Evolutionary conservation across 805 yeast species (phyloP).

Genomic region (Barnettozyma sucrosica): DNA sequence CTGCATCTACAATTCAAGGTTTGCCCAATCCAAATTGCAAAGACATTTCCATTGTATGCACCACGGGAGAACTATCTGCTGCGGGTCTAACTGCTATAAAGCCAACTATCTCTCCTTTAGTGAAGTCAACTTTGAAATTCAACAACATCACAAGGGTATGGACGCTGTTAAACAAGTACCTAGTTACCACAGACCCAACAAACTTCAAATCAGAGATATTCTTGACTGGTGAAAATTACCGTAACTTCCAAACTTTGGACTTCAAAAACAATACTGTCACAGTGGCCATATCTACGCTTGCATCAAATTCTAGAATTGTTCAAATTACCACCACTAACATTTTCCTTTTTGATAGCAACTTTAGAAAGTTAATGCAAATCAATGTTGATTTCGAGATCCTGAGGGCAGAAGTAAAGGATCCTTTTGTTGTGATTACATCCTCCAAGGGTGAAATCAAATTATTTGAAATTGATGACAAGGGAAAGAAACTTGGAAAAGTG

Average conservation of each 20-base stretch:
- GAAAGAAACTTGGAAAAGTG: conserved; percentile 31
- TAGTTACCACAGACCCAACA: conserved; percentile 65
- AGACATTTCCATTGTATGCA: conserved; percentile 62
- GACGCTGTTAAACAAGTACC: conserved; percentile 58
- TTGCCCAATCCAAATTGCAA: conserved; percentile 60
- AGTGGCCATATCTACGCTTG: conserved; percentile 57
- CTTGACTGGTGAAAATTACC: conserved; percentile 54
- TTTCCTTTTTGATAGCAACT: conserved; percentile 54
- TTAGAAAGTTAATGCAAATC: conserved; percentile 46
- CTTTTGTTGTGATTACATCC: conserved; percentile 55
- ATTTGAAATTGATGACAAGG: conserved; percentile 37
- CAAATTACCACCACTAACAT: conserved; percentile 70
- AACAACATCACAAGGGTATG: conserved; percentile 70
- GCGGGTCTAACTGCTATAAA: conserved; percentile 57
- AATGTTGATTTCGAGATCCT: conserved; percentile 57
- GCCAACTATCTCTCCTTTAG: conserved; percentile 62
- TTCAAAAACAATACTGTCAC: conserved; percentile 62
- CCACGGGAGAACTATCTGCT: conserved; percentile 56
- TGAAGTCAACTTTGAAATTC: conserved; percentile 64
- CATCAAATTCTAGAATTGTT: conserved; percentile 50
- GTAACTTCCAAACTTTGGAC: conserved; percentile 53
- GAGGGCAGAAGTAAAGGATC: conserved; percentile 57
- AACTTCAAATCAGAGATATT: conserved; percentile 65
- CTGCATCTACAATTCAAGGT: conserved; percentile 51
- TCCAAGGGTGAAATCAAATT: conserved; percentile 68